Conservation (phyloP, 2,329 filamentous ascomycete species). For the Hyphodiscus sp. region DNA sequence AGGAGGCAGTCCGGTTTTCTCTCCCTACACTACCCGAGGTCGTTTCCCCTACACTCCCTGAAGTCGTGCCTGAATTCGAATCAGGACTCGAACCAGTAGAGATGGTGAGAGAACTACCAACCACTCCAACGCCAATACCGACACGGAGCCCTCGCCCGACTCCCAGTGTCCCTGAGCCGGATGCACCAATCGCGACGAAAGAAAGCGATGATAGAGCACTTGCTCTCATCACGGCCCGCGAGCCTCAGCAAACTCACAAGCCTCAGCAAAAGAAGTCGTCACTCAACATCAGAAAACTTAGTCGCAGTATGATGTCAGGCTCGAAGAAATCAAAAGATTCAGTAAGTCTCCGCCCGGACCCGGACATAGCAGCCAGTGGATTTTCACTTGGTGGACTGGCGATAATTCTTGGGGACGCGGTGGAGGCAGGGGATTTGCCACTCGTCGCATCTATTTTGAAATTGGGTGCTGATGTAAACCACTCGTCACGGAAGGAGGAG, state of each 20-base stretch:
- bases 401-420: background rate
- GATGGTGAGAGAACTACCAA: background rate
- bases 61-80: background rate
- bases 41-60: background rate
- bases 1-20: background rate
- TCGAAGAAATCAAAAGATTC: background rate
- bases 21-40: background rate
- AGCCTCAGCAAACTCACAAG: background rate
- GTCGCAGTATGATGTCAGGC: background rate
- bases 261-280: background rate
- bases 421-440: background rate
- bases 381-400: background rate
- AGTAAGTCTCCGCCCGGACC: background rate
- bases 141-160: background rate
- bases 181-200: background rate
- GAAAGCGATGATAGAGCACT: background rate
- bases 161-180: background rate
- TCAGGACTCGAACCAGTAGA: background rate
- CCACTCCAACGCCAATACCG: background rate
- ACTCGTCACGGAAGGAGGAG: background rate
- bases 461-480: background rate
- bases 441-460: conserved; percentile 1
- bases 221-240: background rate
- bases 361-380: background rate
- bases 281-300: background rate